Percentiles rank a stretch among this genome's conserved stretches.
Conservation (phyloP, 192 early-diverging fungal species). For the Cetraspora pellucida region DNA sequence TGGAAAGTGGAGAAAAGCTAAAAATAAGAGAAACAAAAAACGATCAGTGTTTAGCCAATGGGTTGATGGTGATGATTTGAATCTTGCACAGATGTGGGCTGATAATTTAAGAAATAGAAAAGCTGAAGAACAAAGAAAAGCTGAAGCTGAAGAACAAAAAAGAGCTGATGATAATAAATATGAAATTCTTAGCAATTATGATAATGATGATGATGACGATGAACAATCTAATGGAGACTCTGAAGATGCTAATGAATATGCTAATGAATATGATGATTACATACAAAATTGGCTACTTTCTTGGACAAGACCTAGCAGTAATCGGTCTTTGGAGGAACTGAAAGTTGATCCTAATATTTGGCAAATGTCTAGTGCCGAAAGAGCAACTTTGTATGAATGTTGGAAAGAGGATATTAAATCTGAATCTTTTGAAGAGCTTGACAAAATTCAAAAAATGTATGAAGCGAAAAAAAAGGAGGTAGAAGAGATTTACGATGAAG, state of each 20-base stretch:
- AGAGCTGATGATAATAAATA: not conserved
- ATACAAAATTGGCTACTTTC: not conserved
- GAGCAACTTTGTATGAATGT: constrained; percentile 39
- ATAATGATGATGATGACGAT: not conserved
- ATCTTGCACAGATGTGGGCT: not conserved
- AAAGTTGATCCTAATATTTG: constrained; percentile 46
- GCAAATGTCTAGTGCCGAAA: constrained; percentile 51
- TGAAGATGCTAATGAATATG: constrained; percentile 14
- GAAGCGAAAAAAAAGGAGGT: constrained; percentile 26
- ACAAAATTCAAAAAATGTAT: not conserved
- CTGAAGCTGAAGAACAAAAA: not conserved
- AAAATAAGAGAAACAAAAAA: not conserved
- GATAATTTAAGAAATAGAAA: not conserved
- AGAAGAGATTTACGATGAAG: constrained; percentile 42
- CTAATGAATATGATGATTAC: not conserved
- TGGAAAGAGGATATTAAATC: constrained; percentile 42
- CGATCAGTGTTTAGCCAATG: constrained; percentile 31
- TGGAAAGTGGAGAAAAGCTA: constrained; percentile 15
- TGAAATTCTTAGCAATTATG: not conserved
- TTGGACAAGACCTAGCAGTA: constrained; percentile 16
- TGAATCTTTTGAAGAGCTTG: constrained; percentile 35
- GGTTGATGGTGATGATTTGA: constrained; percentile 26
- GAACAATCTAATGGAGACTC: not conserved
- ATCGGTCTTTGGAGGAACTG: constrained; percentile 41
- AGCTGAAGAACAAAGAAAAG: no score